Base-by-base conservation (phyloP, 345 rosid genomes). In the Lepidium aucheri region DNA sequence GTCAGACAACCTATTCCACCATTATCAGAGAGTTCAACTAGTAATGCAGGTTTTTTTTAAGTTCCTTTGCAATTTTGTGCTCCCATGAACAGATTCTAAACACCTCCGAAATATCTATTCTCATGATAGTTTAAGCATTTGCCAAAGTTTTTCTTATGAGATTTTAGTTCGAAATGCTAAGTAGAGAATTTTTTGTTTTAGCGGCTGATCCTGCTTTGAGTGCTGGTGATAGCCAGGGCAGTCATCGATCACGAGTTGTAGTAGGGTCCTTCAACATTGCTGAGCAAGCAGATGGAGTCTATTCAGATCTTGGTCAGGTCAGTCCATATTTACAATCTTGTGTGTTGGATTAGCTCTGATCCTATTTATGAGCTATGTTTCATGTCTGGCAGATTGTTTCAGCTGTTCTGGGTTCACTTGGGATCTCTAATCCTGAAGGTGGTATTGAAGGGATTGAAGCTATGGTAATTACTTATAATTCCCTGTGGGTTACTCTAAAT, bases 261-360 rank as follows among this genome's bases (percentile, higher is more conserved):
- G 81, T 84, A 16, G 89, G 84, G 69, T 76, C 85, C 32, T 80
- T 84, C 59, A 76, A 82, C 65, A 62, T 82, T 66, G 77, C 88
- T 40, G 84, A 82, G 60, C 86, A 77, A 74, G 81, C 76, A 32
- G 85, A 78, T 57, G 78, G 79, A 65, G 70, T 67, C 63, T 79
- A 79, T 70, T 83, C 83, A 55, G 81, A 80, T 68, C 68, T 83
- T 72, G 67, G 77, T 56, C 77, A 78, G 79, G 86, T 81, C 52
- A 47, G 74, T 1, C 40, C 58, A 17, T 45, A 28, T 58, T 49
- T 65, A 20, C 11, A 11, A 12, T 17, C 49, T 17, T 57, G 10
- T 53, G 35, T 44, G 17, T 41, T 33, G 45, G 49, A 53, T 58
- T 43, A 59, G 18, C 18, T 15, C 47, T 65, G 47, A 59, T 55